These are phyloP conservation scores for Geotrichum klebahnii DNA, from an alignment of 1,139 yeast genomes.

Conservation along the genomic window DNA sequence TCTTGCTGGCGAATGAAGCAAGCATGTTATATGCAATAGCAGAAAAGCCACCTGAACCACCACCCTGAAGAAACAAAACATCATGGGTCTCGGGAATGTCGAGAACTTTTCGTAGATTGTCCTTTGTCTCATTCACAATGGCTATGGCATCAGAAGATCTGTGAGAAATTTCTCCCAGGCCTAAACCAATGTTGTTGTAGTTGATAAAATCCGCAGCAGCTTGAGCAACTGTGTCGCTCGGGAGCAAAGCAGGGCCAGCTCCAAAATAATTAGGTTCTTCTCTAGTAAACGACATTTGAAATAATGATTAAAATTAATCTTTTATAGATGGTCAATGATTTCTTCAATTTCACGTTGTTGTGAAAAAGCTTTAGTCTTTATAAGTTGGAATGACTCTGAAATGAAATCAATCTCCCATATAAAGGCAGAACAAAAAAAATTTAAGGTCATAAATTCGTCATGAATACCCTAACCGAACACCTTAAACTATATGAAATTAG, in stretches of 20 bases:
- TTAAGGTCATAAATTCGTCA: too few relatives aligned
- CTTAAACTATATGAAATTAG: too few relatives aligned
- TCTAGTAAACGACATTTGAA: slow-evolving; percentile 11
- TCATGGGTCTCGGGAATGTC: slow-evolving; percentile 87
- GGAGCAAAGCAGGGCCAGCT: slow-evolving; percentile 94
- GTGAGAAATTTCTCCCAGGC: slow-evolving; percentile 93
- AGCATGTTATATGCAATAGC: slow-evolving; percentile 77
- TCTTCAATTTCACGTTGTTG: too few relatives aligned
- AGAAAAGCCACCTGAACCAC: slow-evolving; percentile 94
- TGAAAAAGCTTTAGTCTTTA: too few relatives aligned
- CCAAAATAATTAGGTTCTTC: slow-evolving; percentile 73
- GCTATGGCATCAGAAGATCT: slow-evolving; percentile 78
- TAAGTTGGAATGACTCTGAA: too few relatives aligned
- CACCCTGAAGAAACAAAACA: slow-evolving; percentile 92
- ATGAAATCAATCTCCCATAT: too few relatives aligned
- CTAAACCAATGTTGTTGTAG: slow-evolving; percentile 66
- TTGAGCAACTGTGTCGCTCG: slow-evolving; percentile 75
- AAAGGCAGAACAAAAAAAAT: too few relatives aligned
- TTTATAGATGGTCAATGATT: too few relatives aligned
- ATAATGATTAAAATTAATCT: too few relatives aligned
- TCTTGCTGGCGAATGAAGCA: slow-evolving; percentile 65
- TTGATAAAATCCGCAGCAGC: slow-evolving; percentile 79
- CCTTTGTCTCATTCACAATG: slow-evolving; percentile 74
- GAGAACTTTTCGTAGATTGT: slow-evolving; percentile 57
- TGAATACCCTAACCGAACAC: too few relatives aligned